phyloP scores from a whole-genome alignment of 2,329 filamentous ascomycete genomes.

The Talaromyces atroroseus region DNA sequence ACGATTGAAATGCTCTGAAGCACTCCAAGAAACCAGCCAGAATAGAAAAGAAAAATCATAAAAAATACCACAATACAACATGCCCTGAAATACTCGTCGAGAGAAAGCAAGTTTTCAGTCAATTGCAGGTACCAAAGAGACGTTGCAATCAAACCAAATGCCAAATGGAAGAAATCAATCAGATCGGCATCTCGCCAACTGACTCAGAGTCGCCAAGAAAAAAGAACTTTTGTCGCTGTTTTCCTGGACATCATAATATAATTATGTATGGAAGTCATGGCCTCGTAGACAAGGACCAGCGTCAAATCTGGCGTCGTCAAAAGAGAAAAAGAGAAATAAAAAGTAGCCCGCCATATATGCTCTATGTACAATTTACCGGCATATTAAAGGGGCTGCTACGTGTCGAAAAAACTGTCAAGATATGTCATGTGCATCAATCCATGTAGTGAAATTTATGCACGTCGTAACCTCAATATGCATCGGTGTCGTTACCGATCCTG shows the following conservation, averaged over 20 bases:
- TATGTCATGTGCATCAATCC: constrained; percentile 5
- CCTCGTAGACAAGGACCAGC: constrained; percentile 12
- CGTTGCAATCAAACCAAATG: not conserved
- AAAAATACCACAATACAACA: not conserved
- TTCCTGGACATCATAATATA: constrained; percentile 1
- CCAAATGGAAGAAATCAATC: not conserved
- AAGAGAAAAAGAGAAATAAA: constrained; percentile 10
- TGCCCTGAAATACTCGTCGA: not conserved
- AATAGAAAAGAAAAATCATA: not conserved
- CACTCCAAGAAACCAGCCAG: too few relatives aligned
- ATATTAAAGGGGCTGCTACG: not conserved
- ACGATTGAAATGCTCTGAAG: not conserved
- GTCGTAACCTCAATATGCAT: not conserved
- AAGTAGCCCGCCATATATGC: constrained; percentile 2
- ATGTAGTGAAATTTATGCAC: not conserved
- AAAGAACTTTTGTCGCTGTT: not conserved
- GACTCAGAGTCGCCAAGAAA: not conserved
- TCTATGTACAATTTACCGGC: constrained; percentile 13
- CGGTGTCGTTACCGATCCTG: not conserved
- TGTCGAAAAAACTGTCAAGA: not conserved
- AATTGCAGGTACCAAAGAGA: not conserved
- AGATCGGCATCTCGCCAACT: not conserved
- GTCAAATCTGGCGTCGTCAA: constrained; percentile 7
- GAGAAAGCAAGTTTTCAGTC: not conserved
- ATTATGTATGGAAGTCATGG: constrained; percentile 14